A percentile compares a stretch with the other conserved stretches of the same genome.
These are phyloP conservation scores for Lentinula detonsa DNA, from an alignment of 768 basidiomycete species.

Conservation along the genomic window DNA sequence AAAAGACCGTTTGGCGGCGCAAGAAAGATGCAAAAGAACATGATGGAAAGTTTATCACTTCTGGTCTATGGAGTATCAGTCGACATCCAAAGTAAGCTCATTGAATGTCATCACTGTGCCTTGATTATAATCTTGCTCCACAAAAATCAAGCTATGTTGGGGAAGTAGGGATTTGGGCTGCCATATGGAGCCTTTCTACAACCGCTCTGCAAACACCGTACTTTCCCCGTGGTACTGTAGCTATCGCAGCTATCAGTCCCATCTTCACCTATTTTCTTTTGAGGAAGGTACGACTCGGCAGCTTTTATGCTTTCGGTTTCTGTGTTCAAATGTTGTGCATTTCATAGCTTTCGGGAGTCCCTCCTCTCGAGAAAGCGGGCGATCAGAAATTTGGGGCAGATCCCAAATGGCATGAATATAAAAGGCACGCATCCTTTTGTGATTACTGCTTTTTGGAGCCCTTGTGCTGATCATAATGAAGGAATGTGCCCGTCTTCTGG, in stretches of 20 bases:
- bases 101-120: neutral
- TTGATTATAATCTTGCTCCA: neutral
- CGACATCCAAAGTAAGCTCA: constrained; percentile 66
- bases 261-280: constrained; percentile 59
- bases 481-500: constrained; percentile 40
- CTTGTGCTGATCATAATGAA: constrained; percentile 8
- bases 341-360: constrained; percentile 60
- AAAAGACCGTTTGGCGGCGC: constrained; percentile 59
- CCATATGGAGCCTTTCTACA: constrained; percentile 55
- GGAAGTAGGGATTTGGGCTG: constrained; percentile 66
- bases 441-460: neutral
- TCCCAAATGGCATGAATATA: constrained; percentile 53
- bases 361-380: constrained; percentile 53
- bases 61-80: constrained; percentile 61
- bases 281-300: constrained; percentile 33
- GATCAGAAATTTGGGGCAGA: constrained; percentile 53
- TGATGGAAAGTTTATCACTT: constrained; percentile 63
- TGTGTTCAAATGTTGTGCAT: neutral
- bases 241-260: constrained; percentile 50
- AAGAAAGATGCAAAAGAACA: constrained; percentile 59
- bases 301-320: neutral
- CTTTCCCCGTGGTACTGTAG: constrained; percentile 38
- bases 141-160: constrained; percentile 51
- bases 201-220: constrained; percentile 37
- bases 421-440: constrained; percentile 28